Evolutionary conservation across 768 basidiomycete genomes (phyloP).

Genomic region (Panaeolus cyanescens): DNA sequence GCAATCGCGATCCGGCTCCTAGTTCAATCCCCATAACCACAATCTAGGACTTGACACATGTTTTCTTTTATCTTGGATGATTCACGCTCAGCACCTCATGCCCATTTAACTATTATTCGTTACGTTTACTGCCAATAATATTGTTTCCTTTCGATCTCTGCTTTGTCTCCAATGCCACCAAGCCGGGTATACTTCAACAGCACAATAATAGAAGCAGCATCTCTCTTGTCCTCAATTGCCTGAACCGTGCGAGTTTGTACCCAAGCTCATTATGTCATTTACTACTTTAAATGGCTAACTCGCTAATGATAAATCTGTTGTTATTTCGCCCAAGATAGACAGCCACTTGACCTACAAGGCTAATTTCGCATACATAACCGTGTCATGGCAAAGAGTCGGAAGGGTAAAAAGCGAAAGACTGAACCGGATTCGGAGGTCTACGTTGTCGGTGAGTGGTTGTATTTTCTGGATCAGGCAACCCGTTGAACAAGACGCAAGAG

Average conservation of each 20-base stretch:
- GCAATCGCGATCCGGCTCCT: conserved; percentile 9
- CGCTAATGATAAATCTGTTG: no score
- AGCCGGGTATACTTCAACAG: no score
- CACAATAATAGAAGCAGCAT: no score
- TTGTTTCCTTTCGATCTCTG: conserved; percentile 5
- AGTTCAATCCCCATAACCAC: conserved; percentile 2
- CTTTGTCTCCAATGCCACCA: not conserved
- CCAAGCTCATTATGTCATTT: no score
- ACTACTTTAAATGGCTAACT: no score
- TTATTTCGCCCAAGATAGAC: no score
- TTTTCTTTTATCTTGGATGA: conserved; percentile 4
- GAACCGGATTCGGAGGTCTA: conserved; percentile 35
- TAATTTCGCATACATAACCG: not conserved
- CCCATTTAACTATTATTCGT: conserved; percentile 4
- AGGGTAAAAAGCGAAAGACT: conserved; percentile 15
- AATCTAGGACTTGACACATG: conserved; percentile 15
- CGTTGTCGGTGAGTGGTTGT: conserved; percentile 46
- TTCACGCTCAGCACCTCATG: conserved; percentile 6
- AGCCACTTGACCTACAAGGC: no score
- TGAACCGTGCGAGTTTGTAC: no score
- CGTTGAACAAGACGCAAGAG: conserved; percentile 37
- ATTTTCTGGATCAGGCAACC: not conserved
- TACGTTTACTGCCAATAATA: conserved; percentile 15
- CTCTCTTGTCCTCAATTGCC: no score
- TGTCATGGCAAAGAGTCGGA: conserved; percentile 15